These are phyloP conservation scores for Raffaelea albimanens DNA, from an alignment of 2,329 filamentous ascomycete genomes.

Conservation along the genomic window DNA sequence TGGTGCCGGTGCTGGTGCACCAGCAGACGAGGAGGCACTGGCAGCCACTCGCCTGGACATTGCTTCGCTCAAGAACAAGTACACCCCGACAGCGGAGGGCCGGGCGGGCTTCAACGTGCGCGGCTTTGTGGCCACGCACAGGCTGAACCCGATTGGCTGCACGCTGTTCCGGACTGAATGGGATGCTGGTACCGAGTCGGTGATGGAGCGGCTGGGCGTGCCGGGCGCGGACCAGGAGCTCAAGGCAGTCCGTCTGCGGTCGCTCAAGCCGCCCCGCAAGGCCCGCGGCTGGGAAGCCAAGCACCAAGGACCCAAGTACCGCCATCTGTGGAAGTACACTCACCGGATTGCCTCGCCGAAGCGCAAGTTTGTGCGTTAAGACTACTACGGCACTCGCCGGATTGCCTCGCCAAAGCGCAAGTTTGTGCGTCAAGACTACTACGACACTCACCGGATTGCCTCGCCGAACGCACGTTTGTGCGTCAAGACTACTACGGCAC, in stretches of 20 bases:
- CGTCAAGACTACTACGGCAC: constrained; percentile 25
- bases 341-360: constrained; percentile 37
- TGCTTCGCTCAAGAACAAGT: neutral
- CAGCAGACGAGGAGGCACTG: too few species aligned
- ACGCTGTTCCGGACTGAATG: constrained; percentile 82
- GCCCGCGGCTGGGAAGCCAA: constrained; percentile 57
- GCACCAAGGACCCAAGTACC: constrained; percentile 55
- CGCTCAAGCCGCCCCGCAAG: constrained; percentile 52
- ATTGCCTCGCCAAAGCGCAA: constrained; percentile 27
- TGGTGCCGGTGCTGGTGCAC: constrained; percentile 3
- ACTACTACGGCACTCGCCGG: constrained; percentile 38
- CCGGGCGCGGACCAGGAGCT: constrained; percentile 76
- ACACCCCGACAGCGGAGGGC: too few species aligned
- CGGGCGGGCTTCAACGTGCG: constrained; percentile 68
- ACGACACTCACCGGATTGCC: constrained; percentile 42
- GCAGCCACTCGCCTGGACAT: neutral
- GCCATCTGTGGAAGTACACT: constrained; percentile 55
- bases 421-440: constrained; percentile 16
- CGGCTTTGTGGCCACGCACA: constrained; percentile 61
- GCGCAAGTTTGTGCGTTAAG: constrained; percentile 17
- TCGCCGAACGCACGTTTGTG: constrained; percentile 17
- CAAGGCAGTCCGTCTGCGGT: constrained; percentile 67
- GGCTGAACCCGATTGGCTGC: constrained; percentile 66
- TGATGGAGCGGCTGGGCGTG: constrained; percentile 74
- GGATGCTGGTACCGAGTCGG: constrained; percentile 78